Evolutionary conservation across 345 rosid genomes (phyloP), one percentile per base, ranked within the genome.

Genomic region (Pseudoturritis turrita): DNA sequence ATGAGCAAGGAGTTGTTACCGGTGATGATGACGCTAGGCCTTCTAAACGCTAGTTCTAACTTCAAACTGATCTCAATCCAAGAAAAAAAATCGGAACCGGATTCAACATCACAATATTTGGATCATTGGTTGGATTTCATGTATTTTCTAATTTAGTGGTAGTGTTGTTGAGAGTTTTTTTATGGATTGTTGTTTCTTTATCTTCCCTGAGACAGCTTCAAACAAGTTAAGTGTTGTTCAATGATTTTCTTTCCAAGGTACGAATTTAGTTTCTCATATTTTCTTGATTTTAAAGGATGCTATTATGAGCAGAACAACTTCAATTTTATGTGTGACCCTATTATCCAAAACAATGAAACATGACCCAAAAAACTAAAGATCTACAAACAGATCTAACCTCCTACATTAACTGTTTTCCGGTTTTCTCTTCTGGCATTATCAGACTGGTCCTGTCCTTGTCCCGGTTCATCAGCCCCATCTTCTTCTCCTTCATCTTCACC

Each of bases 11-110:
- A 3, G 84, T 78, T 2, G 89, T 77, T 7, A 82, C 80, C 0
- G 86, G 72, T 6, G 98, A 88, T 6, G 98, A 88, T 75, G 92
- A 87, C 62, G 82, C 70, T 68, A 86, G 95, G 75, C 91, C 95
- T 45, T 73, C 92, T 52, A 92, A 92, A 78, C 88, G 92, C 41
- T 89, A 83, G 82, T 45, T 60, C 4, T 52, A 45, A 57, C 56
- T 21, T 44, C 55, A 7, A 55, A 6, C 46, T 72, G 31, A 71
- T 21, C 61, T 71, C 52, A 26, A 17, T 62, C 70, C 31, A 53
- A 19, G 33, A 60, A 62, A n/a, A n/a, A n/a, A n/a, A 15, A 22
- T 45, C 25, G 1, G 58, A 64, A 10, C 25, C 37, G 22, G 77
- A 64, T 63, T 62, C 17, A 5, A 50, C 12, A 18, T 39, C 28